Conservation (phyloP, 192 early-diverging fungal species). For the Coemansia sp. region DNA sequence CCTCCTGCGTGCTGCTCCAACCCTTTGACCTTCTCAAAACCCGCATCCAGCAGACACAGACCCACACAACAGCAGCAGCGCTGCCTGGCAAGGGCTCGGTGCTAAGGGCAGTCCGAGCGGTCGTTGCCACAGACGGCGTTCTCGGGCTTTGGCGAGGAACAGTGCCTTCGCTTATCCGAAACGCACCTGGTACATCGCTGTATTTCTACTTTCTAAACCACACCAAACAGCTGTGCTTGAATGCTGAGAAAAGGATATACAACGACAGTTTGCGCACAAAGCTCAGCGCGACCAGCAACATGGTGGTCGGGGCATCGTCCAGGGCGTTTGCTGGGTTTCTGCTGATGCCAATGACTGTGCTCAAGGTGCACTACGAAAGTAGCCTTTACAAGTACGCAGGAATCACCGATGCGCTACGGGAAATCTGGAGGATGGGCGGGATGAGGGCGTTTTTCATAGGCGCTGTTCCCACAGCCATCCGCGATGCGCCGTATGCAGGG, state of each 20-base stretch:
- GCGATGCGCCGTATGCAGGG: conserved; percentile 91
- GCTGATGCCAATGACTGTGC: conserved; percentile 92
- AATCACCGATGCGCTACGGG: conserved; percentile 64
- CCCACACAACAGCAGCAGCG: conserved; percentile 20
- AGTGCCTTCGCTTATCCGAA: conserved; percentile 44
- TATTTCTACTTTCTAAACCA: conserved; percentile 65
- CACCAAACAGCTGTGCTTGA: conserved; percentile 26
- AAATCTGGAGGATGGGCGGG: conserved; percentile 72
- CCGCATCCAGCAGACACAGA: conserved; percentile 65
- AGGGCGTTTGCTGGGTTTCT: conserved; percentile 78
- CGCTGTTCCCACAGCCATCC: conserved; percentile 80
- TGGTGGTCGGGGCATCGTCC: conserved; percentile 70
- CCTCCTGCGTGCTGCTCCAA: conserved; percentile 79
- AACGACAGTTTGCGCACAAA: conserved; percentile 19
- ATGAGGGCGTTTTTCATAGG: conserved; percentile 83
- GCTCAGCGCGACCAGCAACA: conserved; percentile 64
- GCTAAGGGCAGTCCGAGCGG: conserved; percentile 59
- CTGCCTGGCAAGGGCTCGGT: conserved; percentile 33
- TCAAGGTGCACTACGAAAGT: conserved; percentile 93
- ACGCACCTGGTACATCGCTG: conserved; percentile 58
- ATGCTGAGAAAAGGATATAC: conserved; percentile 20
- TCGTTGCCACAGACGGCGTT: conserved; percentile 57
- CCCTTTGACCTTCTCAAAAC: conserved; percentile 89
- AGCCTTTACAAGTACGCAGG: conserved; percentile 81
- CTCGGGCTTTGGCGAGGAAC: conserved; percentile 57